Evolutionary conservation across 495 filamentous ascomycete genomes (phyloP).

Genomic region (Polyplosphaeria fusca): DNA sequence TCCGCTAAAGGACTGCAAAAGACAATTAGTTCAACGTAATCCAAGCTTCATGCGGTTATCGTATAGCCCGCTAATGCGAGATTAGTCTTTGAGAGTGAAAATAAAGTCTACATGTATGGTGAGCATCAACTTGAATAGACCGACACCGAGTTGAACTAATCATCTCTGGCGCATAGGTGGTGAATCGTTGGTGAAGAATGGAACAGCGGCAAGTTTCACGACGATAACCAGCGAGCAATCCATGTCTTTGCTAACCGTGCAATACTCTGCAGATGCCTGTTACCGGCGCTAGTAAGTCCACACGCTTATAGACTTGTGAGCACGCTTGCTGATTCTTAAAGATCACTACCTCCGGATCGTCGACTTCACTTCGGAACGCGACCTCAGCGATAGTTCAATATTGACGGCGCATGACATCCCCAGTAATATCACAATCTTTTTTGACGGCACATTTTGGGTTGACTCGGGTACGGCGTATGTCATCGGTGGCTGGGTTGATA

Average conservation of each 20-base stretch:
- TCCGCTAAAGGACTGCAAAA: slow-evolving; percentile 9
- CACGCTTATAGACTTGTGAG: not conserved
- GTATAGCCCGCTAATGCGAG: not conserved
- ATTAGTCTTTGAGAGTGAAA: slow-evolving; percentile 3
- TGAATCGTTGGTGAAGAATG: slow-evolving; percentile 9
- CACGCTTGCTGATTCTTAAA: not conserved
- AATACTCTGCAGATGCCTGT: not conserved
- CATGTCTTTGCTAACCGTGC: too few relatives aligned
- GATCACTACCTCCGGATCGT: slow-evolving; percentile 14
- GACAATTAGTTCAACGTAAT: too few relatives aligned
- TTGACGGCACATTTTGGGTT: slow-evolving; percentile 8
- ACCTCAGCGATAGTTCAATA: slow-evolving; percentile 1
- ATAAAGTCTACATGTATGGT: slow-evolving; percentile 16
- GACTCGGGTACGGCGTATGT: slow-evolving; percentile 5
- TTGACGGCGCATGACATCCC: slow-evolving; percentile 6
- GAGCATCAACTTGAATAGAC: not conserved
- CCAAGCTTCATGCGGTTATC: too few relatives aligned
- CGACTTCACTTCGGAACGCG: slow-evolving; percentile 2
- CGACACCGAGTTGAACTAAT: not conserved
- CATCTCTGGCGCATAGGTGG: not conserved
- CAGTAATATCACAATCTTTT: slow-evolving; percentile 6
- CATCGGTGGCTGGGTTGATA: not conserved
- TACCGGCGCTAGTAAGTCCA: slow-evolving; percentile 2
- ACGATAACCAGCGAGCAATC: too few relatives aligned
- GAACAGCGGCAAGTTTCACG: too few relatives aligned